Percentiles rank a stretch among this genome's conserved stretches.
Conservation (phyloP, 2,329 filamentous ascomycete species). For the Talaromyces piceae region DNA sequence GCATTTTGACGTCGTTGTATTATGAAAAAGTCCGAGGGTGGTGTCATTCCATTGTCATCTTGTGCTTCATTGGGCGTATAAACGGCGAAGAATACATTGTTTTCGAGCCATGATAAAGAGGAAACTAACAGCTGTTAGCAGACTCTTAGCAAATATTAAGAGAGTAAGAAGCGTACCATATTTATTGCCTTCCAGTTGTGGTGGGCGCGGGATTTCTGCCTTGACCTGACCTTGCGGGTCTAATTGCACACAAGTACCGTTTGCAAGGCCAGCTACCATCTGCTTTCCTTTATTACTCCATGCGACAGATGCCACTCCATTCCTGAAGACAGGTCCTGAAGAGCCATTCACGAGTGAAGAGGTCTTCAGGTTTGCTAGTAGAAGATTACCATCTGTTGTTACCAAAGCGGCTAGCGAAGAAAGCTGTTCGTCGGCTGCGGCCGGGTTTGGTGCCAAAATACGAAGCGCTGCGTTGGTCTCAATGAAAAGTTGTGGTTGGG, state of each 20-base stretch:
- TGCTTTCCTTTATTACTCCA: constrained; percentile 96
- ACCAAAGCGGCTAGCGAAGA: constrained; percentile 72
- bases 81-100: constrained; percentile 72
- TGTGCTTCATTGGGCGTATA: constrained; percentile 59
- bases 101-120: constrained; percentile 80
- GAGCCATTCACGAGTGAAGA: constrained; percentile 50
- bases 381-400: constrained; percentile 69
- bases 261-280: constrained; percentile 72
- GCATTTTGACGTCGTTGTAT: constrained; percentile 59
- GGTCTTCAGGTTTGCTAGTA: constrained; percentile 73
- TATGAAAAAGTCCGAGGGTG: constrained; percentile 68
- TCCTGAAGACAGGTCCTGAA: constrained; percentile 60
- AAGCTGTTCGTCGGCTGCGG: constrained; percentile 42
- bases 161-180: constrained; percentile 50
- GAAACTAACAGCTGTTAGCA: constrained; percentile 49
- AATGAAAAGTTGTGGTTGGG: constrained; percentile 65
- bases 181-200: constrained; percentile 54
- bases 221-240: constrained; percentile 71
- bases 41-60: constrained; percentile 45
- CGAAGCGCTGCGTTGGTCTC: constrained; percentile 69
- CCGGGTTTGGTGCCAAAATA: constrained; percentile 72
- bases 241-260: constrained; percentile 77
- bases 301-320: constrained; percentile 71
- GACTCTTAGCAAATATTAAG: neutral
- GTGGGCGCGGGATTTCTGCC: constrained; percentile 70